Conservation (phyloP, 768 basidiomycete species). For the Multifurca ochricompacta region DNA sequence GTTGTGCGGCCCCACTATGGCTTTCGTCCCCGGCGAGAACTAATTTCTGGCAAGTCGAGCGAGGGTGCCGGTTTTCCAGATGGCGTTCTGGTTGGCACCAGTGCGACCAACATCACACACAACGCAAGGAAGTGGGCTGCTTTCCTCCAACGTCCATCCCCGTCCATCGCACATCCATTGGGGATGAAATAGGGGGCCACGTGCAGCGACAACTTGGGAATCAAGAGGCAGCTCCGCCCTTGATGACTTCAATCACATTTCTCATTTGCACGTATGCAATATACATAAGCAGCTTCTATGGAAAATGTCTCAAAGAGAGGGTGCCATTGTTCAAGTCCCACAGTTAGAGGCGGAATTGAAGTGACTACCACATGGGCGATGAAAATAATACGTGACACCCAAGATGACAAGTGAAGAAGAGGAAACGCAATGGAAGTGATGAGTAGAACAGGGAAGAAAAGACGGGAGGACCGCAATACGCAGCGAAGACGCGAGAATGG, state of each 20-base stretch:
- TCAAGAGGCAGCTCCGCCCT: too few relatives aligned
- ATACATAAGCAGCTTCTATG: slow-evolving; percentile 11
- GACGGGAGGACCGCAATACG: not conserved
- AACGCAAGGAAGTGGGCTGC: too few relatives aligned
- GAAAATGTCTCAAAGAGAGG: slow-evolving; percentile 4
- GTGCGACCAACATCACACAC: too few relatives aligned
- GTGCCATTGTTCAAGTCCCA: not conserved
- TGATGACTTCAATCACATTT: slow-evolving; percentile 1
- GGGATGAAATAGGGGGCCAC: not conserved
- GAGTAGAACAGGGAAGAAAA: not conserved
- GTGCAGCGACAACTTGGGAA: not conserved
- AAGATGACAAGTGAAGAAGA: not conserved
- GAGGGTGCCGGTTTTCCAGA: too few relatives aligned
- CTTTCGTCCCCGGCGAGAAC: too few relatives aligned
- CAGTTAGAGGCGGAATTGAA: not conserved
- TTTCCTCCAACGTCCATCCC: too few relatives aligned
- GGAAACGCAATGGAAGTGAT: not conserved
- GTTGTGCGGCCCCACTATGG: too few relatives aligned
- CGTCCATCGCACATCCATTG: too few relatives aligned
- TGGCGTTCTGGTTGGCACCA: too few relatives aligned
- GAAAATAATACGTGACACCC: not conserved
- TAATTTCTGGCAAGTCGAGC: too few relatives aligned
- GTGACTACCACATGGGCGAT: not conserved
- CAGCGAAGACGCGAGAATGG: not conserved
- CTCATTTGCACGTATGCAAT: slow-evolving; percentile 2